Conservation (phyloP, 805 yeast species). For the Sugiyamaella mastotermitis region DNA sequence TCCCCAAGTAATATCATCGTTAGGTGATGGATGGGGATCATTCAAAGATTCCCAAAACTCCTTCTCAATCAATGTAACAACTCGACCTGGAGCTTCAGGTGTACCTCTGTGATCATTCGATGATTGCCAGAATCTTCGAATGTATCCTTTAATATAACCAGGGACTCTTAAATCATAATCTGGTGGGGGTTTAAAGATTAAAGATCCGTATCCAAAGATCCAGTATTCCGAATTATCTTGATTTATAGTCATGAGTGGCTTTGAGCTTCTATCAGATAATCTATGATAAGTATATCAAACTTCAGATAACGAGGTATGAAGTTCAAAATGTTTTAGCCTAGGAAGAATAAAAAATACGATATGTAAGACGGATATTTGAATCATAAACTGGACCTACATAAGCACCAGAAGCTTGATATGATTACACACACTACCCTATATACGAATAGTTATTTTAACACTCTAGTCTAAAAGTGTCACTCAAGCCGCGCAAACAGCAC, state of each 20-base stretch:
- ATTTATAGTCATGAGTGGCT: constrained; percentile 1
- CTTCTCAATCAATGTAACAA: constrained; percentile 69
- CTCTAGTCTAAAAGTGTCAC: too few relatives aligned
- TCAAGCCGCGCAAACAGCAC: too few relatives aligned
- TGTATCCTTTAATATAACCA: constrained; percentile 70
- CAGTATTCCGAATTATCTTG: constrained; percentile 35
- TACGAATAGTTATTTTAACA: too few relatives aligned
- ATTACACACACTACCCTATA: too few relatives aligned
- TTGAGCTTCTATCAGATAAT: too few relatives aligned
- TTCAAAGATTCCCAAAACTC: constrained; percentile 43
- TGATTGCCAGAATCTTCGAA: constrained; percentile 87
- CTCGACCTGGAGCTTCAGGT: constrained; percentile 81
- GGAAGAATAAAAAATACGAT: too few relatives aligned
- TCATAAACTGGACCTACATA: too few relatives aligned
- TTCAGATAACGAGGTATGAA: too few relatives aligned
- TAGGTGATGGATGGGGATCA: constrained; percentile 33
- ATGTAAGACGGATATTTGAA: too few relatives aligned
- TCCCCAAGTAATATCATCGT: constrained; percentile 52
- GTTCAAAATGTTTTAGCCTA: too few relatives aligned
- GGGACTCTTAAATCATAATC: constrained; percentile 53
- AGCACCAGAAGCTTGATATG: too few relatives aligned
- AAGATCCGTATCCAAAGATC: constrained; percentile 87
- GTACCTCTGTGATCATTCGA: constrained; percentile 89
- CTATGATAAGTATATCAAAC: too few relatives aligned
- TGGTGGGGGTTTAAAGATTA: constrained; percentile 88